Evolutionary conservation across 441 rosid genomes (phyloP).

Genomic region (Gossypium schwendimanii): DNA sequence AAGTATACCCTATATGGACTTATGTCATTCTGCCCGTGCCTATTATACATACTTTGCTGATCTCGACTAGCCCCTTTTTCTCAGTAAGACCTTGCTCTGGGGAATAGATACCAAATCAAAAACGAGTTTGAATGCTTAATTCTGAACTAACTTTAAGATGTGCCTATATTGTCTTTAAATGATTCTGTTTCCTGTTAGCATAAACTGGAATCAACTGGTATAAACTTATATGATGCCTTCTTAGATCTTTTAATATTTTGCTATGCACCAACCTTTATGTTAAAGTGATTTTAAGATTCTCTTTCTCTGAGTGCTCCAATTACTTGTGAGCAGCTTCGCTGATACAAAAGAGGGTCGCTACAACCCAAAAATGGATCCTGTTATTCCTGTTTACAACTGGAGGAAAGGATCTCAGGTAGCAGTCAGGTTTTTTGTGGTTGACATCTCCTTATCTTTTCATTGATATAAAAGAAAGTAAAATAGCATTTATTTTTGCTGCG

Average conservation of each 20-base stretch:
- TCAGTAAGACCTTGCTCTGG: background rate
- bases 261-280: background rate
- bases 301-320: constrained; percentile 6
- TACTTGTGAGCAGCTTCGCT: constrained; percentile 64
- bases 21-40: background rate
- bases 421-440: constrained; percentile 8
- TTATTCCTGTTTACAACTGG: constrained; percentile 79
- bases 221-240: background rate
- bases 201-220: background rate
- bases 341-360: constrained; percentile 94
- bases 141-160: background rate
- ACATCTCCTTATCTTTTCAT: constrained; percentile 2
- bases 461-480: background rate
- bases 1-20: background rate
- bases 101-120: background rate
- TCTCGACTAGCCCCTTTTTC: background rate
- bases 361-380: constrained; percentile 81
- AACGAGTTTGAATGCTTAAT: background rate
- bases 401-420: constrained; percentile 97
- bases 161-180: background rate
- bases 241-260: background rate
- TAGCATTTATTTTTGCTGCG: background rate
- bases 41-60: background rate
- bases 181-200: background rate
- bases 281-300: background rate